Base-by-base conservation (phyloP, 2,329 filamentous ascomycete genomes). In the Paraconiothyrium brasiliense region DNA sequence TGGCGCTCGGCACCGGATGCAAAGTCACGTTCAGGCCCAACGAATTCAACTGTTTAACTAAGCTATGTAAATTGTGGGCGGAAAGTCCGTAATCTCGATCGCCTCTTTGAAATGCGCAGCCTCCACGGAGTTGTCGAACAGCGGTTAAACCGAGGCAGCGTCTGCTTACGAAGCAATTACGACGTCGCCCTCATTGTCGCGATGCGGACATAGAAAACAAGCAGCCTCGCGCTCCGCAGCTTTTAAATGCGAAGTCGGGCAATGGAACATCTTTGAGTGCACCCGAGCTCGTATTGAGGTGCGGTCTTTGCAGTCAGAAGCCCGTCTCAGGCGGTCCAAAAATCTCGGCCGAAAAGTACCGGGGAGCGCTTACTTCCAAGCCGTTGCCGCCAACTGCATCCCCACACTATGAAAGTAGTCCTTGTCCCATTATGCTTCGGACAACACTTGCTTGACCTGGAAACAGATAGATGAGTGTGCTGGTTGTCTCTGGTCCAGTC, bases 391-490 rank as follows among this genome's bases (percentile, higher is more conserved):
- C 66, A 65, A 68, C 66, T 20, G 59, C 63, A 57, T 68, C 69
- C 70, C 70, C 69, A 62, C 69, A 62, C 71, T 75, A 77, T 76
- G 73, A 76, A 75, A 75, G 70, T 65, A 66, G 46, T 54, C 67
- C 69, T 61, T 59, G 64, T 63, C 65, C 71, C 69, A 54, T 49
- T 62, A 64, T 64, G 59, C 60, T 58, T 59, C 62, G 58, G 62
- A 54, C 58, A 37, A 47, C 47, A 35, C 59, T 55, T 50, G 57
- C 61, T 56, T 56, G 41, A 47, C 49, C 60, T 55, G 48, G 52
- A 34, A 35, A 50, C 49, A 51, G 43, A 52, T 44, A 41, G 54
- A 64, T 44, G 22, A 54, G 51, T 54, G 57, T 48, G 59, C 61
- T 61, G 56, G 55, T 58, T 54, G 48, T 57, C 58, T 61, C 51